phyloP scores from a whole-genome alignment of 164 flowering plant genomes.

The Magnolia kwangsiensis region DNA sequence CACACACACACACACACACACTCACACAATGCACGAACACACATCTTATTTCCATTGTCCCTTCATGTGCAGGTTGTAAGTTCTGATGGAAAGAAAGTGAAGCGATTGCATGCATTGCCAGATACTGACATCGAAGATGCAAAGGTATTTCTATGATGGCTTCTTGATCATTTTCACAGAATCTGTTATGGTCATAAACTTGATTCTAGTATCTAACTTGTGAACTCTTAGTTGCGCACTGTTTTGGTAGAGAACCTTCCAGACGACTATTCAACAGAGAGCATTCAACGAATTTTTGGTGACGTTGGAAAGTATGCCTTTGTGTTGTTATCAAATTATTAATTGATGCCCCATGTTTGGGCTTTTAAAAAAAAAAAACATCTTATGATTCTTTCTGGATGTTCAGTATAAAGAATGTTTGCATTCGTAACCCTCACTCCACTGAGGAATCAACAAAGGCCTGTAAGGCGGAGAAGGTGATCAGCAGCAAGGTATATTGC shows the following conservation, averaged over 20 bases:
- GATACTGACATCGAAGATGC: constrained; percentile 42
- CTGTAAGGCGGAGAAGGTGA: constrained; percentile 37
- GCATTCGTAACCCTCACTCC: constrained; percentile 54
- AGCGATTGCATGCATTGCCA: constrained; percentile 61
- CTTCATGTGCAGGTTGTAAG: constrained; percentile 56
- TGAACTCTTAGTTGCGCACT: constrained; percentile 55
- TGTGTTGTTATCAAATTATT: background rate
- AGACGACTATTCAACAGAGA: constrained; percentile 63
- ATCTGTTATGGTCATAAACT: background rate
- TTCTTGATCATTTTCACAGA: constrained; percentile 2
- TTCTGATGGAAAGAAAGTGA: constrained; percentile 71
- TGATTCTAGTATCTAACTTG: constrained; percentile 25
- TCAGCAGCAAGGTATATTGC: constrained; percentile 67
- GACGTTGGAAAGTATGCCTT: constrained; percentile 67
- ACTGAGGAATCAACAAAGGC: constrained; percentile 39
- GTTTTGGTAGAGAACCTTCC: constrained; percentile 88
- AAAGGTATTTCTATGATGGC: constrained; percentile 37
- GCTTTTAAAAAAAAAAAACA: background rate
- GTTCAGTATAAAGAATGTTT: constrained; percentile 55
- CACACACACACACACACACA: too few relatives aligned
- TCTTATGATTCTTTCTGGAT: constrained; percentile 1
- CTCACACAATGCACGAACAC: background rate
- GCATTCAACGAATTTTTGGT: constrained; percentile 55
- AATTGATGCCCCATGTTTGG: background rate
- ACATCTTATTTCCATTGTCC: background rate